Evolutionary conservation across 129 eudicot species (phyloP).

Genomic region (Helichrysum umbraculigerum): DNA sequence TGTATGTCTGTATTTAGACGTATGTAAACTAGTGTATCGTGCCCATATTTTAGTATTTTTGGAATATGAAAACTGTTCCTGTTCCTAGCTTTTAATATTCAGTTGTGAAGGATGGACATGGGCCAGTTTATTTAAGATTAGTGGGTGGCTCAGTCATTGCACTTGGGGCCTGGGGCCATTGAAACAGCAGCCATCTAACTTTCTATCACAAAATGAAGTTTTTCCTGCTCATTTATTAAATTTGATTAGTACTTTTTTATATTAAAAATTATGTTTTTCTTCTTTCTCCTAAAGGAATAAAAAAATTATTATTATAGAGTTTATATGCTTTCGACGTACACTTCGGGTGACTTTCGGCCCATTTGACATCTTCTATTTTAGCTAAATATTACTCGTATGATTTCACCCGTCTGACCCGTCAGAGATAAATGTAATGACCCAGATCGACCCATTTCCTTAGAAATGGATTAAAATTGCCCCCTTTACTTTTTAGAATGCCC

Average conservation of each 20-base stretch:
- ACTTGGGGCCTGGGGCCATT: not conserved
- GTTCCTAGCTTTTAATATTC: not conserved
- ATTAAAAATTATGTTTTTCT: too few species aligned
- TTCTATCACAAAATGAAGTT: not conserved
- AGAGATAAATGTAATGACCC: not conserved
- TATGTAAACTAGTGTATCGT: not conserved
- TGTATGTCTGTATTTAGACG: not conserved
- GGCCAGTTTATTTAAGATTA: not conserved
- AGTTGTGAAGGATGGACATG: not conserved
- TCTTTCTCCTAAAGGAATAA: not conserved
- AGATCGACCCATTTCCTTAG: not conserved
- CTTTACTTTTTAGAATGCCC: not conserved
- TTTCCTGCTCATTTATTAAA: not conserved
- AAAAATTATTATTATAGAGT: too few species aligned
- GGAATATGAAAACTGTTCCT: not conserved
- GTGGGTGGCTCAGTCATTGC: constrained; percentile 12
- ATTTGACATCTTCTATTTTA: not conserved
- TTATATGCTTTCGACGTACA: not conserved
- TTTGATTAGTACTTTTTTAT: not conserved
- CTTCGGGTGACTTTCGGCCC: not conserved
- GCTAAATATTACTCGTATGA: not conserved
- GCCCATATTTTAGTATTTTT: not conserved
- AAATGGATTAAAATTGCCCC: not conserved
- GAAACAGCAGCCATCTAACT: not conserved
- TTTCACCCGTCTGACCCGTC: not conserved